Evolutionary conservation across 768 basidiomycete species (phyloP).

Genomic region (Panellus pusillus): DNA sequence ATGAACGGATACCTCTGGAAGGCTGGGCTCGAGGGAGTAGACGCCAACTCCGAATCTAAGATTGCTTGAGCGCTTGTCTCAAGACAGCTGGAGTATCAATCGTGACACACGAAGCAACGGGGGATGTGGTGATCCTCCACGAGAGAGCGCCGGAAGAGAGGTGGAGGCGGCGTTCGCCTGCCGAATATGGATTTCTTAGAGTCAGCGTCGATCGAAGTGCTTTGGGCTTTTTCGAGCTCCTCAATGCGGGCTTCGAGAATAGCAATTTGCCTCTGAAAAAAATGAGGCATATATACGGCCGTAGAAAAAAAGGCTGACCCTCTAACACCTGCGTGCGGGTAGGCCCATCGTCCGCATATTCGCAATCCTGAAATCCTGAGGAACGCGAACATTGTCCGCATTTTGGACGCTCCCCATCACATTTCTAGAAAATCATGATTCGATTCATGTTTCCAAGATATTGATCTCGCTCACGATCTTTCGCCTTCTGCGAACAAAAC

Average conservation of each 20-base stretch:
- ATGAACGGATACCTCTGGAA: not conserved
- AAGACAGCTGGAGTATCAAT: not conserved
- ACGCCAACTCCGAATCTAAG: conserved; percentile 6
- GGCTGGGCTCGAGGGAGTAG: not conserved
- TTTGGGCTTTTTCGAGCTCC: conserved; percentile 32
- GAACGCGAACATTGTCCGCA: conserved; percentile 21
- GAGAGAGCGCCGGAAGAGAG: conserved; percentile 14
- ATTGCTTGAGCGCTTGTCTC: not conserved
- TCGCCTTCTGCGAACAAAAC: conserved; percentile 4
- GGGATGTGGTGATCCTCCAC: conserved; percentile 5
- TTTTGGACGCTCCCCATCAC: conserved; percentile 21
- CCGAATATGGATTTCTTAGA: conserved; percentile 27
- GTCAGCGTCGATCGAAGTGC: conserved; percentile 18
- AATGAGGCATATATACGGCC: not conserved
- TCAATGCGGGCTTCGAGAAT: conserved; percentile 38
- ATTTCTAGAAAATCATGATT: conserved; percentile 11
- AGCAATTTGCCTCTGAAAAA: conserved; percentile 32
- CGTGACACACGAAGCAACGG: conserved; percentile 6
- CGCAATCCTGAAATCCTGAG: conserved; percentile 19
- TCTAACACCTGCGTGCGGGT: conserved; percentile 15
- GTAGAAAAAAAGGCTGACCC: not conserved
- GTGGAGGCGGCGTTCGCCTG: conserved; percentile 1
- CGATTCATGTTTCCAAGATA: not conserved
- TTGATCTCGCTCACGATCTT: conserved; percentile 7
- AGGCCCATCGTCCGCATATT: conserved; percentile 21